phyloP scores from a whole-genome alignment of 164 flowering plant species.

The Malania oleifera region DNA sequence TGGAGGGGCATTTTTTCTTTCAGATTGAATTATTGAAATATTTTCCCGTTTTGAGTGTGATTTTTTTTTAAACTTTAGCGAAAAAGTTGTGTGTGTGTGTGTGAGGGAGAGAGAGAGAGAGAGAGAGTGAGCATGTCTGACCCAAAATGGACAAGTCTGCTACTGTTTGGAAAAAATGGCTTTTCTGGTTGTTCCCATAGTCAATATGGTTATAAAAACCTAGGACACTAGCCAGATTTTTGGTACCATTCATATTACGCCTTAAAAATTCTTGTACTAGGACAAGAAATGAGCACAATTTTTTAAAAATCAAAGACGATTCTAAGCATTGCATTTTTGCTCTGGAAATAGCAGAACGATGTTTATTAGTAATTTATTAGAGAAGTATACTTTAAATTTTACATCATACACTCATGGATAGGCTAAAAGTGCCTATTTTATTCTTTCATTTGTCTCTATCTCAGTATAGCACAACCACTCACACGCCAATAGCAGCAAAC shows the following conservation, averaged over 20 bases:
- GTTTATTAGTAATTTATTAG: neutral
- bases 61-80: too few relatives aligned
- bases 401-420: neutral
- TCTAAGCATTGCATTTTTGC: neutral
- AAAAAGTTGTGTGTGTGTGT: too few relatives aligned
- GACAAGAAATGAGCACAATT: neutral
- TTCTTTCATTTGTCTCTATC: conserved; percentile 9
- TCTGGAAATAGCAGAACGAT: neutral
- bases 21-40: too few relatives aligned
- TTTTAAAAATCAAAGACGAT: neutral
- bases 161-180: neutral
- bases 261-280: neutral
- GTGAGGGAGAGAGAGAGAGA: too few relatives aligned
- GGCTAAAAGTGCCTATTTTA: conserved; percentile 12
- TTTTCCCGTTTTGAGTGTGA: too few relatives aligned
- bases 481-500: conserved; percentile 4
- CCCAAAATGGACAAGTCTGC: too few relatives aligned
- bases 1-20: too few relatives aligned
- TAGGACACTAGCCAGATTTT: too few relatives aligned
- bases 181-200: neutral
- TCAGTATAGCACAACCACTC: neutral
- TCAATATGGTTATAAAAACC: neutral
- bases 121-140: too few relatives aligned
- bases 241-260: too few relatives aligned
- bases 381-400: neutral